A percentile compares a stretch with the other conserved stretches of the same genome.
These are phyloP conservation scores for Coemansia biformis DNA, from an alignment of 192 early-diverging fungal genomes.

Conservation along the genomic window DNA sequence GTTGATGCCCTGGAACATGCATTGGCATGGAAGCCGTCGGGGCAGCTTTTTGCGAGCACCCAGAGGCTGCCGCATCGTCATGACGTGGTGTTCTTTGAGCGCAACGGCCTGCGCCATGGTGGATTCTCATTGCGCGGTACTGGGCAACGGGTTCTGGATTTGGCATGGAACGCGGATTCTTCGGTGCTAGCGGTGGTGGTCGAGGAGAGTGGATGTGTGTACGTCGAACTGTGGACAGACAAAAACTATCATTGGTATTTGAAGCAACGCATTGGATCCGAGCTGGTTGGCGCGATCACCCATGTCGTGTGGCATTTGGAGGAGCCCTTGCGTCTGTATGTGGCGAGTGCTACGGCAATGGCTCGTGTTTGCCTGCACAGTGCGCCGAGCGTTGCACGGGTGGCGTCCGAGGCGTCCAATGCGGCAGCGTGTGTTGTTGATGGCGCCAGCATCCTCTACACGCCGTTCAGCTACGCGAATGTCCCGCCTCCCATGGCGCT, in stretches of 20 bases:
- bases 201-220: slow-evolving; percentile 15
- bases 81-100: slow-evolving; percentile 90
- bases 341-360: slow-evolving; percentile 25
- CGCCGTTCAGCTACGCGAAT: slow-evolving; percentile 60
- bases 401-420: slow-evolving; percentile 18
- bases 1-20: slow-evolving; percentile 70
- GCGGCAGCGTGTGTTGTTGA: slow-evolving; percentile 72
- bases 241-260: slow-evolving; percentile 97
- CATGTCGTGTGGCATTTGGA: slow-evolving; percentile 80
- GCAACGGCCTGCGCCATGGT: slow-evolving; percentile 90
- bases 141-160: slow-evolving; percentile 36
- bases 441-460: slow-evolving; percentile 51
- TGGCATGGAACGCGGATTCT: slow-evolving; percentile 85
- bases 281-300: slow-evolving; percentile 17
- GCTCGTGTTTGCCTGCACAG: slow-evolving; percentile 15
- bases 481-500: slow-evolving; percentile 93
- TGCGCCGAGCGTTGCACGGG: slow-evolving; percentile 15
- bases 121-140: slow-evolving; percentile 70
- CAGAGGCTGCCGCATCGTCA: slow-evolving; percentile 73
- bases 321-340: slow-evolving; percentile 57
- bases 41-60: slow-evolving; percentile 60
- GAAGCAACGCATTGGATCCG: slow-evolving; percentile 54
- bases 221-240: slow-evolving; percentile 86
- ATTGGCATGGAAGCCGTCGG: slow-evolving; percentile 83
- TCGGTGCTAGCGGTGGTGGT: slow-evolving; percentile 73